phyloP scores from a whole-genome alignment of 2,329 filamentous ascomycete genomes.

The Lasiodiplodia citricola region DNA sequence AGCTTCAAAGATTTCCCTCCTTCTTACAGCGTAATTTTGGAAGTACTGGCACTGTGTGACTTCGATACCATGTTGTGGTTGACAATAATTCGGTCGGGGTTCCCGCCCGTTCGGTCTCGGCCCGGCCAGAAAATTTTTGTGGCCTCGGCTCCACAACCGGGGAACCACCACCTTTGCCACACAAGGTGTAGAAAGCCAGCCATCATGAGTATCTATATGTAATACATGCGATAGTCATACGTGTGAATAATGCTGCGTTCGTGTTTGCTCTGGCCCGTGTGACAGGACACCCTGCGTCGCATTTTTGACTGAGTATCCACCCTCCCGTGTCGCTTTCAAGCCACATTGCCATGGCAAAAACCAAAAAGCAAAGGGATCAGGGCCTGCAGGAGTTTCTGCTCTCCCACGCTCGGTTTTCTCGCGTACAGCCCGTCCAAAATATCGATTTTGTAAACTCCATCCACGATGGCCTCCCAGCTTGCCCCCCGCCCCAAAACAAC shows the following conservation, averaged over 20 bases:
- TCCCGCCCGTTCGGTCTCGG: background rate
- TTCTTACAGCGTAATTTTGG: background rate
- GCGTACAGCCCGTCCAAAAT: no score
- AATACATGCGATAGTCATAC: background rate
- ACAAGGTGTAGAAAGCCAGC: no score
- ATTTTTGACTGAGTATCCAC: no score
- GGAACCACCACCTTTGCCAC: background rate
- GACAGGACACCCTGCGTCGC: no score
- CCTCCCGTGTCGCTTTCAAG: no score
- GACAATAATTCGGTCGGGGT: background rate
- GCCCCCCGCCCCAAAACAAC: background rate
- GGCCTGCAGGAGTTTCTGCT: no score
- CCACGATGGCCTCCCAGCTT: background rate
- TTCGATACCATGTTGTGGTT: background rate
- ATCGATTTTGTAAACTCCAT: background rate
- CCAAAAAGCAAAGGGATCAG: no score
- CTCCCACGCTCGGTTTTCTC: no score
- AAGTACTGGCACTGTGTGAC: background rate
- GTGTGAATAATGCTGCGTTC: no score
- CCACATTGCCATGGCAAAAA: no score
- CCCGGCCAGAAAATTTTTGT: background rate
- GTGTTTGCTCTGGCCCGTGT: no score
- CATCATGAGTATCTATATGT: background rate
- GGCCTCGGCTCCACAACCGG: background rate
- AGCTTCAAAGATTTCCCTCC: no score